Evolutionary conservation across 2,329 filamentous ascomycete genomes (phyloP).

Genomic region (Phoma sp.): DNA sequence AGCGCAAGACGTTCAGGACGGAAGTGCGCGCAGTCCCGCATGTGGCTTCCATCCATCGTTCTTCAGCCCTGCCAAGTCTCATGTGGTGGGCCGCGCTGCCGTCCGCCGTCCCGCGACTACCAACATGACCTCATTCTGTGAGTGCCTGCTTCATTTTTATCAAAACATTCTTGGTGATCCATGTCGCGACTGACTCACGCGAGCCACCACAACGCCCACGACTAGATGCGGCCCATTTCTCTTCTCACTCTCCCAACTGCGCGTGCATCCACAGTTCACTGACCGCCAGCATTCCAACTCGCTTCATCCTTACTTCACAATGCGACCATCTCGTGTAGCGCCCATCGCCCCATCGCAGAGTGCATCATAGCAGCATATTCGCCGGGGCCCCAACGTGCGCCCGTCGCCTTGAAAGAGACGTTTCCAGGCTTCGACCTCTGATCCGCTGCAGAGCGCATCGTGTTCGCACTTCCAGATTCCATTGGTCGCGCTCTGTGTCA

Average conservation of each 20-base stretch:
- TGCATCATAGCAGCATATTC: conserved; percentile 32
- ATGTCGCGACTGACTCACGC: conserved; percentile 14
- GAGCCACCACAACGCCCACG: not conserved
- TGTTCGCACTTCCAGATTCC: conserved; percentile 31
- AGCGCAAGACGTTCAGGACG: conserved; percentile 10
- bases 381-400: conserved; percentile 38
- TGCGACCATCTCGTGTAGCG: conserved; percentile 23
- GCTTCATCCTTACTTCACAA: conserved; percentile 26
- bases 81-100: conserved; percentile 24
- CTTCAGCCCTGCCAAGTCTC: conserved; percentile 28
- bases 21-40: not conserved
- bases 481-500: conserved; percentile 39
- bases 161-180: not conserved
- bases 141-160: conserved; percentile 6
- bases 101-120: not conserved
- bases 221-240: not conserved
- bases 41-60: conserved; percentile 10
- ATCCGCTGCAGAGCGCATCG: conserved; percentile 41
- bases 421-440: conserved; percentile 36
- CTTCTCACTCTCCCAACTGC: not conserved
- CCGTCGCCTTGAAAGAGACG: conserved; percentile 32
- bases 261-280: conserved; percentile 4
- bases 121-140: too few species aligned
- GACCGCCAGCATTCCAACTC: conserved; percentile 1
- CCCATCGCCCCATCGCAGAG: conserved; percentile 24